phyloP scores from a whole-genome alignment of 495 filamentous ascomycete genomes.

The Terfezia boudieri region DNA sequence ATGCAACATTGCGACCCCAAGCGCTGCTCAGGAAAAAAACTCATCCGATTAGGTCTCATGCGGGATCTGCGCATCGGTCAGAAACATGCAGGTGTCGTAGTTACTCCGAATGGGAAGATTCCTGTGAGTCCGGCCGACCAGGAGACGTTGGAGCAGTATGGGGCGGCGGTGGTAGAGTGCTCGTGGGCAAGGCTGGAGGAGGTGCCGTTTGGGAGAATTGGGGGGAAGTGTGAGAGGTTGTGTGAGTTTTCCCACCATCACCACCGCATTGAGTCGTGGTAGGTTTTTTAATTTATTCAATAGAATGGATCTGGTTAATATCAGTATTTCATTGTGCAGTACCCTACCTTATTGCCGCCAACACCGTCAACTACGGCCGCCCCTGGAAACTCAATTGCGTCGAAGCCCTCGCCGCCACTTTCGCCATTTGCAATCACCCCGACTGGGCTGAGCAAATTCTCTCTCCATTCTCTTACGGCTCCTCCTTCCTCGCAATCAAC shows the following conservation, averaged over 20 bases:
- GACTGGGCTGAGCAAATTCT: conserved; percentile 78
- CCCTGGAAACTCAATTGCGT: conserved; percentile 89
- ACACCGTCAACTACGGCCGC: conserved; percentile 90
- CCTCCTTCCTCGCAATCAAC: conserved; percentile 76
- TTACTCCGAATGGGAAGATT: conserved; percentile 80
- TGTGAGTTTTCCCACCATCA: conserved; percentile 21
- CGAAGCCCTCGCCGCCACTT: conserved; percentile 79
- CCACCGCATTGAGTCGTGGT: too few relatives aligned
- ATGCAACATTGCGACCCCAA: conserved; percentile 94
- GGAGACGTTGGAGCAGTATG: conserved; percentile 60
- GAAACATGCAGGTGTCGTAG: conserved; percentile 70
- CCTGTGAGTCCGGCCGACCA: conserved; percentile 61
- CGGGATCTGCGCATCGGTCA: conserved; percentile 79
- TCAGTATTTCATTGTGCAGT: conserved; percentile 21
- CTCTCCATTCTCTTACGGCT: conserved; percentile 66
- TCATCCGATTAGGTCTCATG: conserved; percentile 84
- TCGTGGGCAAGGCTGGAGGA: conserved; percentile 86
- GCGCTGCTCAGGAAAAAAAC: conserved; percentile 79
- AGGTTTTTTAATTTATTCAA: too few relatives aligned
- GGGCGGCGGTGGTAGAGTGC: conserved; percentile 90
- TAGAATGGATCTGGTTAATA: too few relatives aligned
- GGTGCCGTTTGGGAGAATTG: conserved; percentile 74
- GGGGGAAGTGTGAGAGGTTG: conserved; percentile 80
- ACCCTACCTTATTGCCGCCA: conserved; percentile 89
- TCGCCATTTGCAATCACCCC: conserved; percentile 70